Percentiles rank a stretch among this genome's conserved stretches.
phyloP scores from a whole-genome alignment of 202 grass and related monocot genomes.

The Digitaria exilis region DNA sequence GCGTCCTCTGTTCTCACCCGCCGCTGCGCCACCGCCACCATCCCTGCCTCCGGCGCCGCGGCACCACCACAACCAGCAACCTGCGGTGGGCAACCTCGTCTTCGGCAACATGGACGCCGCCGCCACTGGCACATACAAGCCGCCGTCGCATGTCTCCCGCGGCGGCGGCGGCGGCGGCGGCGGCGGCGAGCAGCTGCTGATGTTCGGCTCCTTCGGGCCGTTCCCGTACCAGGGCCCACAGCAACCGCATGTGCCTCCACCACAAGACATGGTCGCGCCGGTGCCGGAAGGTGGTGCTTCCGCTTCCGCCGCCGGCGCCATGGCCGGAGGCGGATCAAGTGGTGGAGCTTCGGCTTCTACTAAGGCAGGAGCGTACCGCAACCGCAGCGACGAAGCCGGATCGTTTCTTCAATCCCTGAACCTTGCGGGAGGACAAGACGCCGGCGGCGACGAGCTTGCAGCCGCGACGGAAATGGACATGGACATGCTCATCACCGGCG shows the following conservation, averaged over 20 bases:
- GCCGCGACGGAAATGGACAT: neutral
- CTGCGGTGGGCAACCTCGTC: neutral
- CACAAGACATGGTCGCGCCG: neutral
- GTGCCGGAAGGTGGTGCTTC: neutral
- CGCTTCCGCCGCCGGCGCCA: neutral
- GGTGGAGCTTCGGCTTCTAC: neutral
- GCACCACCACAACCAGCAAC: neutral
- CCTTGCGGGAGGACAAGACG: too few relatives aligned
- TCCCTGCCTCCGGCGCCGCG: neutral
- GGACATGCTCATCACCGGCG: too few relatives aligned
- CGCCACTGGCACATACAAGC: too few relatives aligned
- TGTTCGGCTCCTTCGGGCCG: neutral
- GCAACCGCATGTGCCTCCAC: too few relatives aligned
- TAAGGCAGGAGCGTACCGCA: neutral
- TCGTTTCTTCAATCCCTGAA: neutral
- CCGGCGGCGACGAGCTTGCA: neutral
- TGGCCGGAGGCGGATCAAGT: neutral
- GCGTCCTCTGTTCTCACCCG: neutral
- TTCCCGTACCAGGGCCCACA: constrained; percentile 2
- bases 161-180: too few relatives aligned
- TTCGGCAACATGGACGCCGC: neutral
- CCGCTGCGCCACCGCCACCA: neutral
- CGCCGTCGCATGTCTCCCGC: too few relatives aligned
- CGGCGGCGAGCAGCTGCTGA: too few relatives aligned
- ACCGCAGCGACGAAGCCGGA: neutral